Percentiles rank a stretch among this genome's conserved stretches.
These are phyloP conservation scores for Aegilops umbellulata DNA, from an alignment of 176 grass and related monocot species.

Conservation along the genomic window DNA sequence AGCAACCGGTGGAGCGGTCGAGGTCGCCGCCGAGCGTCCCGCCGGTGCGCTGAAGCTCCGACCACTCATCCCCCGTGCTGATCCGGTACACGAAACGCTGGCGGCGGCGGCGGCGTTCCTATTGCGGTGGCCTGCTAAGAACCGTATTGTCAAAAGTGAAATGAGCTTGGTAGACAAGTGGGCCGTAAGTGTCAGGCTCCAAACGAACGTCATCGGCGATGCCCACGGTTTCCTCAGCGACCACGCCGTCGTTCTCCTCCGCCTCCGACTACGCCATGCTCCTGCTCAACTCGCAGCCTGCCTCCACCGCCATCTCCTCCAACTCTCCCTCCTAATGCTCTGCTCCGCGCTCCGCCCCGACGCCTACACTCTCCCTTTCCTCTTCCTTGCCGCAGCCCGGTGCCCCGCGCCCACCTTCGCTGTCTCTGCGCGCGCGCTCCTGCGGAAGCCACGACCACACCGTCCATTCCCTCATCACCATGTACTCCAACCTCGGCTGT, in stretches of 20 bases:
- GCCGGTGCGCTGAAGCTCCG: constrained; percentile 46
- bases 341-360: too few species aligned
- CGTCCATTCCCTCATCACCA: constrained; percentile 28
- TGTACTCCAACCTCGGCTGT: constrained; percentile 27
- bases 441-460: constrained; percentile 34
- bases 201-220: too few species aligned
- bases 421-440: neutral
- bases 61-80: constrained; percentile 52
- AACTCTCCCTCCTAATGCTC: too few species aligned
- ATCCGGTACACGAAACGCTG: constrained; percentile 66
- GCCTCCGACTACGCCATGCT: too few species aligned
- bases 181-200: too few species aligned
- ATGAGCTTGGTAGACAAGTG: too few species aligned
- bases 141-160: too few species aligned
- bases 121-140: neutral
- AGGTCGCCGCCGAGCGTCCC: constrained; percentile 52
- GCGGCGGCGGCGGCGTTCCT: neutral
- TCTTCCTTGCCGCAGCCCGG: constrained; percentile 21
- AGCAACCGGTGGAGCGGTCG: constrained; percentile 56
- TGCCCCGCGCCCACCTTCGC: too few species aligned
- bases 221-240: too few species aligned
- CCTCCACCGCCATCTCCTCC: too few species aligned
- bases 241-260: too few species aligned
- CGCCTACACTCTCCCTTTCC: constrained; percentile 30
- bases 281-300: too few species aligned